Evolutionary conservation across 2,329 filamentous ascomycete species (phyloP).

Genomic region (Alternaria sp.): DNA sequence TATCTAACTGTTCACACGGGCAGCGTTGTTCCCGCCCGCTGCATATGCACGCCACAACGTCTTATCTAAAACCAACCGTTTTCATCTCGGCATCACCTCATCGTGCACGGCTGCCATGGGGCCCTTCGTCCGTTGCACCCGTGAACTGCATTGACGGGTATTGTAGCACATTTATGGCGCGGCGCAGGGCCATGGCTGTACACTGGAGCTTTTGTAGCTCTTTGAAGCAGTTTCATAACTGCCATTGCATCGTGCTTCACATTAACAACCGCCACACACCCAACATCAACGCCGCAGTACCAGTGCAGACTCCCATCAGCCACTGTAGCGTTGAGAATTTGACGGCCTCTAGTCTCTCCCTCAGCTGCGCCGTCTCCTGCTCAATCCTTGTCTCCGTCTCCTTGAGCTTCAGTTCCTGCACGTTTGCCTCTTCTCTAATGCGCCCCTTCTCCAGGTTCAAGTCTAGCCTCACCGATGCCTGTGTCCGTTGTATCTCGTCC

Average conservation of each 20-base stretch:
- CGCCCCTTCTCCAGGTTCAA: slow-evolving; percentile 96
- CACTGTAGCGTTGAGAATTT: slow-evolving; percentile 99
- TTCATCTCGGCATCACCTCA: slow-evolving; percentile 16
- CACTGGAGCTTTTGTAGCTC: neutral
- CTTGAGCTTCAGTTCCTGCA: slow-evolving; percentile 97
- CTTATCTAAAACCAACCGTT: slow-evolving; percentile 9
- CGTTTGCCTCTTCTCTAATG: slow-evolving; percentile 94
- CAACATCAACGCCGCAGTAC: slow-evolving; percentile 71
- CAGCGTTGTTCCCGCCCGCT: slow-evolving; percentile 9
- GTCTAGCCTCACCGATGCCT: slow-evolving; percentile 90
- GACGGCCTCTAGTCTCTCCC: slow-evolving; percentile 93
- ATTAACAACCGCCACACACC: slow-evolving; percentile 74
- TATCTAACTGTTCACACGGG: slow-evolving; percentile 16
- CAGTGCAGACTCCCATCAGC: slow-evolving; percentile 82
- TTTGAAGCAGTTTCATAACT: slow-evolving; percentile 8
- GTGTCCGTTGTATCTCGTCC: slow-evolving; percentile 93
- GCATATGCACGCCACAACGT: slow-evolving; percentile 22
- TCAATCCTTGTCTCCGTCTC: slow-evolving; percentile 99
- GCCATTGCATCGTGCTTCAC: slow-evolving; percentile 50
- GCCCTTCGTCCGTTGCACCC: slow-evolving; percentile 19
- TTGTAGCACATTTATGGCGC: slow-evolving; percentile 31
- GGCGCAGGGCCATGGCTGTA: slow-evolving; percentile 18
- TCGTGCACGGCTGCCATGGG: slow-evolving; percentile 19
- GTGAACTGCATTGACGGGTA: slow-evolving; percentile 26
- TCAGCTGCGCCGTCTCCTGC: slow-evolving; percentile 86